A percentile compares a stretch with the other conserved stretches of the same genome.
Evolutionary conservation across 148 eudicot species (phyloP).

Genomic region (Vaccinium myrtillus): DNA sequence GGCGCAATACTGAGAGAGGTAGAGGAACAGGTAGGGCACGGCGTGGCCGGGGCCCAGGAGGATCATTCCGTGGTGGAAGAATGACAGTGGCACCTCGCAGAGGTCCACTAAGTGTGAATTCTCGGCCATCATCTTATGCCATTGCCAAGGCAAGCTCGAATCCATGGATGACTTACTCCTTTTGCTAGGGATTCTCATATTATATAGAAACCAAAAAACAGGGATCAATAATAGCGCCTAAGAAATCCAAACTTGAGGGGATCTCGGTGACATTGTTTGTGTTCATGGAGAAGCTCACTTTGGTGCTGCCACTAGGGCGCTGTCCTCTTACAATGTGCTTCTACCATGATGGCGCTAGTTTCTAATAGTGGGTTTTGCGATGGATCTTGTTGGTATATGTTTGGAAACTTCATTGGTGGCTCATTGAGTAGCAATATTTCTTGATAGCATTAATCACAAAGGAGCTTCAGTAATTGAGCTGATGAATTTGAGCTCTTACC

Average conservation of each 20-base stretch:
- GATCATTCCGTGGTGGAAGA: conserved; percentile 61
- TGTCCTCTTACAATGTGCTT: conserved; percentile 21
- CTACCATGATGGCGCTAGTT: conserved; percentile 27
- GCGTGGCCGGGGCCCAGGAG: conserved; percentile 60
- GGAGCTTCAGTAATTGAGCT: conserved; percentile 38
- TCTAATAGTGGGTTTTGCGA: conserved; percentile 22
- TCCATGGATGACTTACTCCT: conserved; percentile 62
- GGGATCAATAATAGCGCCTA: conserved; percentile 36
- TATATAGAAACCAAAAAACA: conserved; percentile 31
- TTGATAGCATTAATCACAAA: conserved; percentile 22
- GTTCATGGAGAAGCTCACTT: conserved; percentile 37
- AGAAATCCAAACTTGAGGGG: conserved; percentile 30
- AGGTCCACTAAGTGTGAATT: conserved; percentile 61
- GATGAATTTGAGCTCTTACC: conserved; percentile 24
- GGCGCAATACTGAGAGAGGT: conserved; percentile 47
- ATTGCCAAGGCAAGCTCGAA: conserved; percentile 96
- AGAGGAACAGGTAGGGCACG: conserved; percentile 58
- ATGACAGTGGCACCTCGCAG: conserved; percentile 54
- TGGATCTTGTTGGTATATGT: conserved; percentile 28
- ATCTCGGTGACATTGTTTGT: conserved; percentile 27
- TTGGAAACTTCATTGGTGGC: conserved; percentile 32
- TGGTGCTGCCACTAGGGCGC: conserved; percentile 29
- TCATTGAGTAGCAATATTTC: conserved; percentile 20
- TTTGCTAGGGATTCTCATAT: conserved; percentile 45
- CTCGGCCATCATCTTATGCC: conserved; percentile 60